Evolutionary conservation across 192 early-diverging fungal genomes (phyloP).

Genomic region (Pilaira anomala): DNA sequence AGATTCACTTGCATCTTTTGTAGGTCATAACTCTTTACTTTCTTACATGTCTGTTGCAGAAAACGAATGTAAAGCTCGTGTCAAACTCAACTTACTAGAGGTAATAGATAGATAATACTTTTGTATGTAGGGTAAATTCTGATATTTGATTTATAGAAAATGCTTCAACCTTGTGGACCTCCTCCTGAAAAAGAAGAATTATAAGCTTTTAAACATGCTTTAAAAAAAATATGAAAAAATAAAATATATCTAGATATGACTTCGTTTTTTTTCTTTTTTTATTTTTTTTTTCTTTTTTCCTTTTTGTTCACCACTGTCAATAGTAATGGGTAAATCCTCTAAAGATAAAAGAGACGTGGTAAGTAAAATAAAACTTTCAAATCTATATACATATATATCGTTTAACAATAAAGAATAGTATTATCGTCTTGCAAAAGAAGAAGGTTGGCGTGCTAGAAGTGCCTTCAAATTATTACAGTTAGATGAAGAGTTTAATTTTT

Average conservation of each 20-base stretch:
- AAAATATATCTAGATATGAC: too few species aligned
- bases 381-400: background rate
- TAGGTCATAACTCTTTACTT: slow-evolving; percentile 76
- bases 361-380: background rate
- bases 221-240: too few species aligned
- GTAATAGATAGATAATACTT: slow-evolving; percentile 35
- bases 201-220: background rate
- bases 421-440: slow-evolving; percentile 95
- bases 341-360: slow-evolving; percentile 93
- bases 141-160: slow-evolving; percentile 48
- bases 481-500: slow-evolving; percentile 92
- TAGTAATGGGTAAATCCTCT: slow-evolving; percentile 71
- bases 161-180: slow-evolving; percentile 62
- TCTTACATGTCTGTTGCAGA: slow-evolving; percentile 84
- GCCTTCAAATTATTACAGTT: slow-evolving; percentile 98
- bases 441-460: slow-evolving; percentile 94
- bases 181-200: slow-evolving; percentile 52
- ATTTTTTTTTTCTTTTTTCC: too few species aligned
- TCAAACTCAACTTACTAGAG: slow-evolving; percentile 73
- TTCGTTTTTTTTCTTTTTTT: too few species aligned
- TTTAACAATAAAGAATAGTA: too few species aligned
- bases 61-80: slow-evolving; percentile 76
- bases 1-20: slow-evolving; percentile 74
- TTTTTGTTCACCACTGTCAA: too few species aligned
- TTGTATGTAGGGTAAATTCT: background rate